These are phyloP conservation scores for Trichopus zeylanicus DNA, from an alignment of 116 monocot species.

Conservation along the genomic window DNA sequence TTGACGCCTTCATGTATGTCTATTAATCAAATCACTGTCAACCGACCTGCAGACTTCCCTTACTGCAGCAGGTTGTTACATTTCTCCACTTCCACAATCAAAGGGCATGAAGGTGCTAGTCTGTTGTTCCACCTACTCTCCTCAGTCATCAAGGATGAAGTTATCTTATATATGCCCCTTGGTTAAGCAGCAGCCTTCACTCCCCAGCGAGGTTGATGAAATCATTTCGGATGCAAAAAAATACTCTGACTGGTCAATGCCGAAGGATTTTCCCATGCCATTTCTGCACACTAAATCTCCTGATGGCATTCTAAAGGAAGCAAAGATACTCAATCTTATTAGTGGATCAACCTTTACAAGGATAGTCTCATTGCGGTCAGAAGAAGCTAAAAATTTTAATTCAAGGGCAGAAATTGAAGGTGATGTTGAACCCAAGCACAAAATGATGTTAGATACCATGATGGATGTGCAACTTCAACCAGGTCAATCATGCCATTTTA, in stretches of 20 bases:
- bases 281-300: constrained; percentile 45
- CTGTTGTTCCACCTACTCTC: constrained; percentile 42
- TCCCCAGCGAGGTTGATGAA: constrained; percentile 29
- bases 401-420: constrained; percentile 19
- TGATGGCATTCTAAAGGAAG: constrained; percentile 47
- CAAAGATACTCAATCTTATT: constrained; percentile 52
- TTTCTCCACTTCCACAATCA: constrained; percentile 71
- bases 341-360: constrained; percentile 42
- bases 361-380: constrained; percentile 43
- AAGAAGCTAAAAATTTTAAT: constrained; percentile 56
- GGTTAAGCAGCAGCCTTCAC: constrained; percentile 6
- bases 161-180: constrained; percentile 15
- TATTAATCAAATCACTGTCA: background rate
- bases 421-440: constrained; percentile 1
- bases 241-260: constrained; percentile 17
- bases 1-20: no score
- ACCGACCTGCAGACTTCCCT: constrained; percentile 66
- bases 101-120: constrained; percentile 73
- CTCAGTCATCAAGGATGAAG: constrained; percentile 23
- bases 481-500: constrained; percentile 57
- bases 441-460: constrained; percentile 9
- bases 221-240: constrained; percentile 38
- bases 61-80: constrained; percentile 87
- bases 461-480: constrained; percentile 24
- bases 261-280: constrained; percentile 21